Evolutionary conservation across 768 basidiomycete species (phyloP).

Genomic region (Agrocybe praecox): DNA sequence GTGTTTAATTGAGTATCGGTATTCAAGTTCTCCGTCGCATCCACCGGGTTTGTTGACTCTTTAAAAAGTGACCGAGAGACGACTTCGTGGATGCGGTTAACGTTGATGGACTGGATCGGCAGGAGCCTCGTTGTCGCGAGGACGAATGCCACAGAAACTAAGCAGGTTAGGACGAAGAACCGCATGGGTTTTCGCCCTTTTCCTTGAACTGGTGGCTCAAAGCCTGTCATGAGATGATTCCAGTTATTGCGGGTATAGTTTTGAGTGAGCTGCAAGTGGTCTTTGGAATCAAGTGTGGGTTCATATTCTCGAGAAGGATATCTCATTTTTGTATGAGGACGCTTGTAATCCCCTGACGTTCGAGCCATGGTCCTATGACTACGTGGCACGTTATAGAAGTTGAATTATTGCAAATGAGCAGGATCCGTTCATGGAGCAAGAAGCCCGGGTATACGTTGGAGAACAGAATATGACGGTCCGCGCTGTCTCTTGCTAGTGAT

Average conservation of each 20-base stretch:
- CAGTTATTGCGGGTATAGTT: conserved; percentile 10
- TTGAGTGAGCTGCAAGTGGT: neutral
- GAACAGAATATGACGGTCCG: conserved; percentile 4
- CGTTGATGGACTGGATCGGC: conserved; percentile 8
- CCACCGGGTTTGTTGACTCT: neutral
- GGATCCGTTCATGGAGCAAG: conserved; percentile 23
- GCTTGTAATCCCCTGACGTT: conserved; percentile 10
- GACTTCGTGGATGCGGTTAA: conserved; percentile 11
- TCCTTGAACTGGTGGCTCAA: conserved; percentile 15
- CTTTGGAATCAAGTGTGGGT: conserved; percentile 1
- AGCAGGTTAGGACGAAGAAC: conserved; percentile 29
- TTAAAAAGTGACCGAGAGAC: conserved; percentile 10
- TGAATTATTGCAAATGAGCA: conserved; percentile 8
- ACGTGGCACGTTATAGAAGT: conserved; percentile 18
- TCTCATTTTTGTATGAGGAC: conserved; percentile 12
- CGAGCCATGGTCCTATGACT: conserved; percentile 21
- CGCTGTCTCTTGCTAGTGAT: neutral
- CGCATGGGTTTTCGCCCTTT: conserved; percentile 23
- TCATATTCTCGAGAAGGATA: neutral
- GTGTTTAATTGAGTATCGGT: conserved; percentile 7
- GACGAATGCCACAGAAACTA: conserved; percentile 25
- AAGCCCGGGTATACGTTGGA: conserved; percentile 13
- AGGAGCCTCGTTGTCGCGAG: conserved; percentile 20
- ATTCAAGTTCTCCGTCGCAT: neutral
- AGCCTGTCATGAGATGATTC: conserved; percentile 21